Evolutionary conservation across 148 eudicot species (phyloP).

Genomic region (Polygonum aviculare): DNA sequence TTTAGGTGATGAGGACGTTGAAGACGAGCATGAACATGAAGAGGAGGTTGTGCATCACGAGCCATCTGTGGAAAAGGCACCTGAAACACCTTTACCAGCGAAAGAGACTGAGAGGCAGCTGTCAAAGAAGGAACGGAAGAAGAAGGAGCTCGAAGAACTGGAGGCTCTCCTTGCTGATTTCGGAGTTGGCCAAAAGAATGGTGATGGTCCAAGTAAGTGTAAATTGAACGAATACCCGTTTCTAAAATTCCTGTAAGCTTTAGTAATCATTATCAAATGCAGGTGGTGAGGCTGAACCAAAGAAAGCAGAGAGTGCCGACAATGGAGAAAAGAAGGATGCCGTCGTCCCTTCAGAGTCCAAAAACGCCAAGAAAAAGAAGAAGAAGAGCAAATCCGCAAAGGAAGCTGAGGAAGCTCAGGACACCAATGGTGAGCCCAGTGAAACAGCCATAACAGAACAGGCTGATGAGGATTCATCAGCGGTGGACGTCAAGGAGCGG

Average conservation of each 20-base stretch:
- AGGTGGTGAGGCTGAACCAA: conserved; percentile 45
- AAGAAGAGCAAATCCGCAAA: conserved; percentile 72
- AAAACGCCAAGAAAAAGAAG: conserved; percentile 85
- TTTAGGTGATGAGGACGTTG: conserved; percentile 76
- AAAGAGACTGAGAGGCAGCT: conserved; percentile 95
- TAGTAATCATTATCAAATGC: neutral
- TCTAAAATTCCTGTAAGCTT: neutral
- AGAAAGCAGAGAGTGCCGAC: conserved; percentile 30
- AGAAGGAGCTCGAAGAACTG: conserved; percentile 92
- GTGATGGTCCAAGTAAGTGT: conserved; percentile 39
- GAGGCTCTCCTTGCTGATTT: conserved; percentile 89
- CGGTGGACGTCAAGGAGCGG: conserved; percentile 75
- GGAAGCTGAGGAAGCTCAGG: conserved; percentile 57
- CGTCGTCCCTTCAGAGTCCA: conserved; percentile 46
- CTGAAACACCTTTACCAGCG: conserved; percentile 43
- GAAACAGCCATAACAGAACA: conserved; percentile 37
- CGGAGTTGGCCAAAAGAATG: conserved; percentile 33
- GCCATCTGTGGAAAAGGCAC: conserved; percentile 42
- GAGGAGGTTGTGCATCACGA: conserved; percentile 46
- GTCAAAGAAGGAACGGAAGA: conserved; percentile 89
- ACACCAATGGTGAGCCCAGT: conserved; percentile 22
- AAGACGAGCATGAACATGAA: conserved; percentile 87
- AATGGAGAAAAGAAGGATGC: conserved; percentile 51
- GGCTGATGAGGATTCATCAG: conserved; percentile 40
- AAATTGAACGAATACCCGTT: neutral